Conservation (phyloP, 495 filamentous ascomycete genomes). For the Xylaria flabelliformis region DNA sequence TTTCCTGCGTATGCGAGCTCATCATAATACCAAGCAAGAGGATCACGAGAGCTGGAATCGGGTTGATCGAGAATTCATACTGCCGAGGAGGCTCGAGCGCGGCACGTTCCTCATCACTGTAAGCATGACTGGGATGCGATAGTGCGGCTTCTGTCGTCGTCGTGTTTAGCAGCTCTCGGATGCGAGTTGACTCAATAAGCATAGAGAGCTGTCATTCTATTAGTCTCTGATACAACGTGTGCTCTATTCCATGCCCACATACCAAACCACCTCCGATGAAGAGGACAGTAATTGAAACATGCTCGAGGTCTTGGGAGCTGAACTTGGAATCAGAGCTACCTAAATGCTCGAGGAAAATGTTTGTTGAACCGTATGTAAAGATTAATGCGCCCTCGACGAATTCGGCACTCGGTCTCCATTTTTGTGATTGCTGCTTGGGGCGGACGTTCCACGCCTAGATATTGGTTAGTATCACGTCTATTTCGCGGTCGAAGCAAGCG, state of each 20-base stretch:
- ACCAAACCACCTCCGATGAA: slow-evolving; percentile 95
- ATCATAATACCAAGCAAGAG: slow-evolving; percentile 91
- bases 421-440: slow-evolving; percentile 66
- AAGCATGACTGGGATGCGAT: slow-evolving; percentile 38
- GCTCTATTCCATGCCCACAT: slow-evolving; percentile 43
- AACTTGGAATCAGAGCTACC: slow-evolving; percentile 71
- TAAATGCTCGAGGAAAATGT: slow-evolving; percentile 93
- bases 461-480: slow-evolving; percentile 30
- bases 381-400: slow-evolving; percentile 89
- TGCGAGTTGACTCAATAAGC: slow-evolving; percentile 80
- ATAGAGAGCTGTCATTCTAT: slow-evolving; percentile 73
- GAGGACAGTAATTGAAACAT: slow-evolving; percentile 89
- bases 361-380: slow-evolving; percentile 85
- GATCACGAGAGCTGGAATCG: slow-evolving; percentile 85
- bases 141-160: slow-evolving; percentile 55
- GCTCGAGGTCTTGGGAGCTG: slow-evolving; percentile 83
- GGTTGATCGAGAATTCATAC: slow-evolving; percentile 83
- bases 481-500: slow-evolving; percentile 9
- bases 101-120: slow-evolving; percentile 54
- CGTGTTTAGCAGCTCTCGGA: slow-evolving; percentile 75
- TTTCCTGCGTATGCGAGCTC: slow-evolving; percentile 86
- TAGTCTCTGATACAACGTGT: slow-evolving; percentile 18
- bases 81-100: slow-evolving; percentile 65
- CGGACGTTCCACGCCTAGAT: slow-evolving; percentile 83
- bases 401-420: slow-evolving; percentile 78